Conservation (phyloP, 2,329 filamentous ascomycete species). For the Tolypocladium guangdongense region DNA sequence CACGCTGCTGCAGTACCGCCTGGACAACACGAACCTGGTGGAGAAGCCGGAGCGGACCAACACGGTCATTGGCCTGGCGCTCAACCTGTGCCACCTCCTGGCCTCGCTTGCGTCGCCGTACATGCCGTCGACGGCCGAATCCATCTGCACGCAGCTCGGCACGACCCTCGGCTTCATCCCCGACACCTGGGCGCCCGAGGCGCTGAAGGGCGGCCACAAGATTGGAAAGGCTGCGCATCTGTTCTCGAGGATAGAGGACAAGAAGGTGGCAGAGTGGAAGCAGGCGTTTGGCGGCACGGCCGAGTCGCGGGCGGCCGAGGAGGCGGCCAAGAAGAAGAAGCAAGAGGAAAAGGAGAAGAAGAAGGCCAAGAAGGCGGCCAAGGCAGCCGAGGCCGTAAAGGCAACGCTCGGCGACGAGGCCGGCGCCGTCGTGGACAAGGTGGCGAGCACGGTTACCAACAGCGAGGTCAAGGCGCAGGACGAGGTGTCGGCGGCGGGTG, state of each 20-base stretch:
- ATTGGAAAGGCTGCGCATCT: slow-evolving; percentile 71
- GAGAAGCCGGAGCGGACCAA: slow-evolving; percentile 43
- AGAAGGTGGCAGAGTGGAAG: slow-evolving; percentile 77
- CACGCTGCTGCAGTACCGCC: slow-evolving; percentile 39
- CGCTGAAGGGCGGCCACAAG: slow-evolving; percentile 62
- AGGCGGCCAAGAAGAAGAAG: slow-evolving; percentile 37
- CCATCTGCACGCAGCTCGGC: slow-evolving; percentile 67
- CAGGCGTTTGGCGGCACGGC: slow-evolving; percentile 56
- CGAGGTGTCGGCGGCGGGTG: slow-evolving; percentile 7
- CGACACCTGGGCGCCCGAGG: slow-evolving; percentile 50
- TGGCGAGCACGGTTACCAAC: not conserved
- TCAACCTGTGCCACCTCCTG: slow-evolving; percentile 76
- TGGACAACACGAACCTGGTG: slow-evolving; percentile 43
- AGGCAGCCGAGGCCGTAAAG: slow-evolving; percentile 19
- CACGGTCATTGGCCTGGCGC: slow-evolving; percentile 60
- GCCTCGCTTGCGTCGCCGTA: slow-evolving; percentile 73
- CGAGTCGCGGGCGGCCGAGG: slow-evolving; percentile 35
- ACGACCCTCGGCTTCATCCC: slow-evolving; percentile 38
- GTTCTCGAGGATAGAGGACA: slow-evolving; percentile 71
- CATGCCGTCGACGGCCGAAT: slow-evolving; percentile 66
- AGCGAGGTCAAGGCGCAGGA: slow-evolving; percentile 7
- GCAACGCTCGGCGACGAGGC: slow-evolving; percentile 5
- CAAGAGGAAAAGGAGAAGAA: slow-evolving; percentile 37
- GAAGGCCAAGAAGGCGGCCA: slow-evolving; percentile 23
- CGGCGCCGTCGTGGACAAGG: not conserved